Conservation (phyloP, 2,329 filamentous ascomycete genomes). For the Diaporthe australafricana region DNA sequence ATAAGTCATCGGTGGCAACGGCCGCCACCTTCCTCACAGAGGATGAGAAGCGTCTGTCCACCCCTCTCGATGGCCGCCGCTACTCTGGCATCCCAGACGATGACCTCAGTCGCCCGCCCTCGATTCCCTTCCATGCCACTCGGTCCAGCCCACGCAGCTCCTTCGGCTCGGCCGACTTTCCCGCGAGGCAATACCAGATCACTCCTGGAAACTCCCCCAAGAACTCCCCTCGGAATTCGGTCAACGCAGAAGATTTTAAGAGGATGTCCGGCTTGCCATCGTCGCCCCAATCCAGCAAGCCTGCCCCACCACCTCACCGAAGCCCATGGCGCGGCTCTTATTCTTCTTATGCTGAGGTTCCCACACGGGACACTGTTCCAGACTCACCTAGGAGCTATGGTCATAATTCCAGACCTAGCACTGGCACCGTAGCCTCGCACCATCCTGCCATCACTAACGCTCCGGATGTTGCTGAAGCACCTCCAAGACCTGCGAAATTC, state of each 20-base stretch:
- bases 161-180: conserved; percentile 64
- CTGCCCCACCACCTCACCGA: conserved; percentile 21
- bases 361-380: conserved; percentile 42
- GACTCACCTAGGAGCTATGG: conserved; percentile 44
- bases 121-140: conserved; percentile 85
- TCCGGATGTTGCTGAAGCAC: conserved; percentile 44
- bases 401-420: conserved; percentile 44
- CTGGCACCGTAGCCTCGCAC: conserved; percentile 42
- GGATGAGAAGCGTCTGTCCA: conserved; percentile 71
- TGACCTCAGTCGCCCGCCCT: conserved; percentile 60
- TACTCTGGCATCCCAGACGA: conserved; percentile 59
- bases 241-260: conserved; percentile 57
- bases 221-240: conserved; percentile 55
- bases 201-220: conserved; percentile 47
- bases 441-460: conserved; percentile 32
- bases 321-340: conserved; percentile 55
- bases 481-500: conserved; percentile 57
- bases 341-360: conserved; percentile 56
- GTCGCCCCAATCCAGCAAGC: conserved; percentile 22
- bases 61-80: conserved; percentile 54
- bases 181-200: conserved; percentile 67
- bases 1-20: conserved; percentile 68
- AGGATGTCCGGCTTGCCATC: conserved; percentile 55
- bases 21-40: conserved; percentile 54
- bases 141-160: conserved; percentile 66